Base-by-base conservation (phyloP, 768 basidiomycete genomes). In the Leccinum barrowsii region DNA sequence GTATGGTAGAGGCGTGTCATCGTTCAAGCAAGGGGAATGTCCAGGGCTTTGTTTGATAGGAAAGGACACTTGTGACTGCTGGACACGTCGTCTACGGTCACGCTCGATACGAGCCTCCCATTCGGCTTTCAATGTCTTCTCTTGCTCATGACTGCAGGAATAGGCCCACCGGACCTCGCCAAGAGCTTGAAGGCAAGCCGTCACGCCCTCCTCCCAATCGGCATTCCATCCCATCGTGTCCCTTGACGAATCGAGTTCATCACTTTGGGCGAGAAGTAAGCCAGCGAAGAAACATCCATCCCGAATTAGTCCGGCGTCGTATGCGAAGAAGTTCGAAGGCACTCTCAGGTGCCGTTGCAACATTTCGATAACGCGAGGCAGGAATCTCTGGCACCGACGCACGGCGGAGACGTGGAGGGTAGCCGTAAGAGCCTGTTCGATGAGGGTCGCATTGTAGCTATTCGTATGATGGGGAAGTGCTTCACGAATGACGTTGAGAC, bases 261-360 rank as follows among this genome's bases (percentile, higher is more conserved):
- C 84, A 7, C 75, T 70, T 57, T 82, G 85, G 0, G 89, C 90
- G 6, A 92, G 80, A 40, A 94, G 75, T 60, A 88, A 83, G 2
- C 85, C 92, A 4, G 91, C 90, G 65, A 89, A 95, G 79, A 89
- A 96, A 66, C 89, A 92, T 3, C 94, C 94, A 65, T 96, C 94
- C 19, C 90, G 83, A 54, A 94, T 85, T 4, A 95, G 79, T 19
- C 89, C 87, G 1, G 92, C 84, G 69, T 98, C 94, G 79, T 88
- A 95, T 64, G 80, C 80, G 68, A 97, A 93, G 63, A 96, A 82
- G 12, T 73, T 75, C 2, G 73, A 69, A 4, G 77, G 62, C 22
- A 75, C 67, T 11, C 63, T 72, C 5, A 83, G 67, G 63, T 85
- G 82, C 6, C 74, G 73, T 59, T 81, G 80, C 32, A 87, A 70